A percentile compares a stretch with the other conserved stretches of the same genome.
Conservation (phyloP, 805 yeast genomes). For the Ogataea philodendri region DNA sequence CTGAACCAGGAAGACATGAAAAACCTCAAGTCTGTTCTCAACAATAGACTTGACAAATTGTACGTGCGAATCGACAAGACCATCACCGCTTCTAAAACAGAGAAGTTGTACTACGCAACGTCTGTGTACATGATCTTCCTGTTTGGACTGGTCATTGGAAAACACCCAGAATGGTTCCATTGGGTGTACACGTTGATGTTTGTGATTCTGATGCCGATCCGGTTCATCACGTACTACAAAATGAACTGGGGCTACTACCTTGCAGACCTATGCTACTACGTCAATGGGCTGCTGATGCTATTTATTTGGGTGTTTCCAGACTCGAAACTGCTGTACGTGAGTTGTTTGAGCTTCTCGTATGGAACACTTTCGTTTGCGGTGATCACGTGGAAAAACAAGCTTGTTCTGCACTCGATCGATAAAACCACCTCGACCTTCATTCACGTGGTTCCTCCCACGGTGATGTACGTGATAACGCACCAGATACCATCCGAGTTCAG, state of each 20-base stretch:
- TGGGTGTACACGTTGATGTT: constrained; percentile 64
- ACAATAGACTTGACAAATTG: constrained; percentile 36
- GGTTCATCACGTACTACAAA: constrained; percentile 80
- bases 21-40: constrained; percentile 24
- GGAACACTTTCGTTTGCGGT: constrained; percentile 94
- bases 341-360: constrained; percentile 82
- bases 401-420: constrained; percentile 88
- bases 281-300: constrained; percentile 62
- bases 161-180: constrained; percentile 75
- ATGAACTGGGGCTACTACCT: constrained; percentile 78
- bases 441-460: constrained; percentile 86
- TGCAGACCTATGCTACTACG: constrained; percentile 93
- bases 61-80: constrained; percentile 38
- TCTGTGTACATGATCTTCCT: constrained; percentile 66
- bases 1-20: constrained; percentile 29
- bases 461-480: constrained; percentile 84
- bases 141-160: constrained; percentile 76
- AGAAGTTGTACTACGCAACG: constrained; percentile 76
- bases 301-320: constrained; percentile 83
- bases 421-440: constrained; percentile 90
- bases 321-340: constrained; percentile 68
- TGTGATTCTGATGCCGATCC: constrained; percentile 70
- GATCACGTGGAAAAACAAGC: constrained; percentile 91
- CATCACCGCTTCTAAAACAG: constrained; percentile 51
- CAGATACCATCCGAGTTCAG: constrained; percentile 55